Percentiles rank a stretch among this genome's conserved stretches.
Evolutionary conservation across 179 eudicot genomes (phyloP).

Genomic region (Corrigiola litoralis): DNA sequence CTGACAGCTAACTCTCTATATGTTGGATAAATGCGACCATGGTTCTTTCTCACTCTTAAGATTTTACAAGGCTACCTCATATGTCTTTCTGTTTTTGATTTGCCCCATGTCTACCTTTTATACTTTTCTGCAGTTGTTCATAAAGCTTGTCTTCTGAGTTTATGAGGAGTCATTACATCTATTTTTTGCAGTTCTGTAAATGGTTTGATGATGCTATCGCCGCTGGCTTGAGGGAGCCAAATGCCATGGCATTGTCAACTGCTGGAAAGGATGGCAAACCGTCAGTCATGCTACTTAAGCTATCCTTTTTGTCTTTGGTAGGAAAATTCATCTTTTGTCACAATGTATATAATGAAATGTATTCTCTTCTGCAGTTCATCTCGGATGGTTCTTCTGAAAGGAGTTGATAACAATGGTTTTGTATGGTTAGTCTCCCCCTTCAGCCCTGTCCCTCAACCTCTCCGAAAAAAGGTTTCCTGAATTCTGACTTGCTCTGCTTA

Average conservation of each 20-base stretch:
- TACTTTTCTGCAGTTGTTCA: background rate
- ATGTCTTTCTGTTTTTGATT: background rate
- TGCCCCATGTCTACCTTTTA: background rate
- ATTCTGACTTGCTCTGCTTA: constrained; percentile 5
- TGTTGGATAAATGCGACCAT: background rate
- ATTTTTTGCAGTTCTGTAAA: constrained; percentile 64
- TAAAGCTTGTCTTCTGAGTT: background rate
- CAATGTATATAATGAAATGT: background rate
- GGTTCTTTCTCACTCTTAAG: background rate
- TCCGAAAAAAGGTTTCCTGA: background rate
- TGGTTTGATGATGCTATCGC: constrained; percentile 97
- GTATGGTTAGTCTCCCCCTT: constrained; percentile 58
- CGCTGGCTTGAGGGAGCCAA: constrained; percentile 86
- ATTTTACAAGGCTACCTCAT: background rate
- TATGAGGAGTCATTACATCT: background rate
- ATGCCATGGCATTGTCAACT: constrained; percentile 94
- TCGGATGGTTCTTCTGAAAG: constrained; percentile 89
- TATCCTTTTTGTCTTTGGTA: background rate
- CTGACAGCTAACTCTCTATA: background rate
- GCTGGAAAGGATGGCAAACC: constrained; percentile 67
- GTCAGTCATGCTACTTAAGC: constrained; percentile 39
- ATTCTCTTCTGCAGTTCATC: constrained; percentile 61
- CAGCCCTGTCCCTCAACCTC: background rate
- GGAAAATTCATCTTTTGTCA: background rate
- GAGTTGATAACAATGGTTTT: constrained; percentile 84